A percentile compares a stretch with the other conserved stretches of the same genome.
Conservation (phyloP, 768 basidiomycete genomes). For the Serendipita sp. region DNA sequence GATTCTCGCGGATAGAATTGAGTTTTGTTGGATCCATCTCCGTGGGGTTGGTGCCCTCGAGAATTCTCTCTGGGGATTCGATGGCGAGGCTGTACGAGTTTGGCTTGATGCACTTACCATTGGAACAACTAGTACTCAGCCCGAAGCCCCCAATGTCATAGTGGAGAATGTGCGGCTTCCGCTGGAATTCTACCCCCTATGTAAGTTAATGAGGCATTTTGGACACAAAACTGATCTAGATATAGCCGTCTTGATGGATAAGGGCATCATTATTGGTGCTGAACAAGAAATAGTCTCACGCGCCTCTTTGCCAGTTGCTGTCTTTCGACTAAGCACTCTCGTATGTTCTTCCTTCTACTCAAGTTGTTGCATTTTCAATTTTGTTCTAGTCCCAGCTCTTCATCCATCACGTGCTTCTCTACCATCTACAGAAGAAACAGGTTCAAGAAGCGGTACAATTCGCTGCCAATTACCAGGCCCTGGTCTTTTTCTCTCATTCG, state of each 20-base stretch:
- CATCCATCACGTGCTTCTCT: constrained; percentile 76
- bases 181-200: constrained; percentile 89
- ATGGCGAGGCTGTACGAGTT: constrained; percentile 72
- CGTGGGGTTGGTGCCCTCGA: constrained; percentile 84
- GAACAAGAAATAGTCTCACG: constrained; percentile 74
- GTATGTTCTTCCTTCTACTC: constrained; percentile 30
- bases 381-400: constrained; percentile 73
- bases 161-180: constrained; percentile 88
- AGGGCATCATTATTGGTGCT: constrained; percentile 93
- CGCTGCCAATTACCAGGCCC: constrained; percentile 68
- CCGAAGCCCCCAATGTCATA: constrained; percentile 23
- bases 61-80: constrained; percentile 96
- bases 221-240: not conserved
- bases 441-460: constrained; percentile 69
- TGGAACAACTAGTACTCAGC: constrained; percentile 22
- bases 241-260: constrained; percentile 93
- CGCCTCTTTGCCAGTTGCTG: constrained; percentile 64
- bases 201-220: constrained; percentile 29
- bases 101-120: constrained; percentile 95
- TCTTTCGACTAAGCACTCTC: constrained; percentile 83
- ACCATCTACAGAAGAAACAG: constrained; percentile 42
- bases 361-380: not conserved
- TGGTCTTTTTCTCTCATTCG: constrained; percentile 87
- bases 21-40: constrained; percentile 98
- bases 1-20: constrained; percentile 89